Conservation (phyloP, 176 grass and related monocot genomes). For the maize (Zea mays) region Zm-B73-REFERENCE-NAM-5.0 NC_050104.1:159580001-159580500, state of each 20-base stretch:
- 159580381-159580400: neutral
- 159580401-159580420: too few species aligned
- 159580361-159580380: constrained; percentile 49
- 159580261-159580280: constrained; percentile 39
- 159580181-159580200: constrained; percentile 40
- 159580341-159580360: constrained; percentile 8
- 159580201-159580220: constrained; percentile 36
- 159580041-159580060: neutral
- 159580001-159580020: neutral
- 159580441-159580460: neutral
- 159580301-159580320: neutral
- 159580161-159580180: constrained; percentile 10
- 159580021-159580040: neutral
- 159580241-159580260: neutral
- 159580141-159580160: constrained; percentile 10
- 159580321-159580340: neutral
- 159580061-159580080: constrained; percentile 20
- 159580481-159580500: too few species aligned
- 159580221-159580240: neutral
- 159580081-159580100: neutral
- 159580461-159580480: neutral
- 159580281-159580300: constrained; percentile 34
- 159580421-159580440: neutral
- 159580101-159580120: neutral
- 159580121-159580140: neutral